These are phyloP conservation scores for Elymus sibiricus DNA, from an alignment of 176 grass and related monocot genomes.

Conservation along the genomic window DNA sequence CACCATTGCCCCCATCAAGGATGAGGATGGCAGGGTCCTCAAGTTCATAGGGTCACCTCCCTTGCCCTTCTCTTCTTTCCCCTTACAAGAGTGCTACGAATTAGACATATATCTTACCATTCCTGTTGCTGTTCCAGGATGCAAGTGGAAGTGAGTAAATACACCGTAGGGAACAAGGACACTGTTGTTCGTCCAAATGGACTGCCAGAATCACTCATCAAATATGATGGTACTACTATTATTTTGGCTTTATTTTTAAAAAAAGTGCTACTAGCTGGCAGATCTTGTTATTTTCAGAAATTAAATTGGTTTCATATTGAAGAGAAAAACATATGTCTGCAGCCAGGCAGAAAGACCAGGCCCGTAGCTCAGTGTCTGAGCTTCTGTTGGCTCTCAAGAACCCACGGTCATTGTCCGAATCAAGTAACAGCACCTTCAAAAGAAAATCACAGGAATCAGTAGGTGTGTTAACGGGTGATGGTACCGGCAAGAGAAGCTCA, in stretches of 20 bases:
- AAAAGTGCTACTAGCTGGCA: not conserved
- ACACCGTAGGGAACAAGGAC: slow-evolving; percentile 87
- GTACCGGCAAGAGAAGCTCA: slow-evolving; percentile 50
- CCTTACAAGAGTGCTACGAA: not conserved
- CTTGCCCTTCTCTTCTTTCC: not conserved
- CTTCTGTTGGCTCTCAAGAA: slow-evolving; percentile 74
- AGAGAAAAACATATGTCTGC: slow-evolving; percentile 12
- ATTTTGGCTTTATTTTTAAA: not conserved
- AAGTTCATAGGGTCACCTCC: slow-evolving; percentile 88
- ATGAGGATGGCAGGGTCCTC: slow-evolving; percentile 77
- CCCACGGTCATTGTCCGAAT: slow-evolving; percentile 59
- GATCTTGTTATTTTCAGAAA: not conserved
- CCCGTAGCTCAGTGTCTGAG: slow-evolving; percentile 78
- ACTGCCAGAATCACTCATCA: slow-evolving; percentile 85
- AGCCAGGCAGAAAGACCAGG: slow-evolving; percentile 84
- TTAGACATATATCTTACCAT: not conserved
- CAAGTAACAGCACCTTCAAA: slow-evolving; percentile 41
- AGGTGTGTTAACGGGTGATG: not conserved
- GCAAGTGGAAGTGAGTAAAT: slow-evolving; percentile 99
- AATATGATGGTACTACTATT: slow-evolving; percentile 69
- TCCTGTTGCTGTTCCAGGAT: slow-evolving; percentile 49
- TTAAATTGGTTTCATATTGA: not conserved
- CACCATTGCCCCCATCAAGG: slow-evolving; percentile 90
- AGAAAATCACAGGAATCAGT: slow-evolving; percentile 63
- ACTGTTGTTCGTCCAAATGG: slow-evolving; percentile 79